Evolutionary conservation across 352 stramenopile genomes (phyloP), one percentile per base, ranked within the genome.

Genomic region (Pythium sp.): DNA sequence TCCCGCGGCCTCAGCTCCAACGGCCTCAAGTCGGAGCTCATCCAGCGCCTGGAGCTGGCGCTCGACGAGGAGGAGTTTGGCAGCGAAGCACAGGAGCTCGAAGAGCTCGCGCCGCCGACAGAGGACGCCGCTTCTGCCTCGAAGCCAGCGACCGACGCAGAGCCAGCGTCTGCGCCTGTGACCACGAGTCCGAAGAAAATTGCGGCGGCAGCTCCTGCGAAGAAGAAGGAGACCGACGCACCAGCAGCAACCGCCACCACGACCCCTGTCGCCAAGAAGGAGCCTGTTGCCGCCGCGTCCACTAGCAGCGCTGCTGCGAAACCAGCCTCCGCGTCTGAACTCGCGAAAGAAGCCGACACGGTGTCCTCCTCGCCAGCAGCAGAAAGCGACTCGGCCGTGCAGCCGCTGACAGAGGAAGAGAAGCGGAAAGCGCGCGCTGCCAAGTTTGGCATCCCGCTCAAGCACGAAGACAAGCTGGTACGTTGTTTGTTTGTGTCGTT

Each of bases 51-150:
- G 38, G 89, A 96, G 73, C 74, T 95, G 62, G 87, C 89, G 63
- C 81, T 96, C 57, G 89, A 96, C 64, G 87, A 93, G 62, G 89
- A 96, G 69, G 86, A 94, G 73, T 95, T 95, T 61, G 87, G 88
- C 70, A 88, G 76, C 69, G 84, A 86, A 53, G 86, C 84, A 60
- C 83, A 94, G 70, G 80, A 89, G 68, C 79, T 88, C 64, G 78
- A 84, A 64, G 84, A 82, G 55, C 76, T 92, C 22, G 84, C 78
- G 60, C 77, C 83, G 26, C 78, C 77, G 0, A 66, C 46, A 14
- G 74, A 77, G 15, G 70, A 77, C 5, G 56, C 62, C 8, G 12
- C 38, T 22, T 5, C 20, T 8, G 43, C 43, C 43, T 20, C 41
- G 18, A 76, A 74, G 61, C 73, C 76, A 58, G 41, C 63, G 2